Percentiles rank a stretch among this genome's conserved stretches.
Evolutionary conservation across 1,284 basidiomycete genomes (phyloP).

Genomic region (Dichomitus squalens): DNA sequence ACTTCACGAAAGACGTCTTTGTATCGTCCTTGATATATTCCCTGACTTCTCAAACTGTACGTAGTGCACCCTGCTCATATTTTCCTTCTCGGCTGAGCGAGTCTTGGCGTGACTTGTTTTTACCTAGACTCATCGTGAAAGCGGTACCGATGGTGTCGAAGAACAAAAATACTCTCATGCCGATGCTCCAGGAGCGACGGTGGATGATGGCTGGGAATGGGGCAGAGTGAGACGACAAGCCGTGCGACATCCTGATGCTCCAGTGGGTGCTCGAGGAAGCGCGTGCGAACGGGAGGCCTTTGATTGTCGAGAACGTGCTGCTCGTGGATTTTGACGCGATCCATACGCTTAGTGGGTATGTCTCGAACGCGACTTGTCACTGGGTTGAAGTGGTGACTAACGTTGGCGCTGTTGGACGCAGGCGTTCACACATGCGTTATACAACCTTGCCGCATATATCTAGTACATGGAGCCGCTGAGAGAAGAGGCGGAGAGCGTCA

Average conservation of each 20-base stretch:
- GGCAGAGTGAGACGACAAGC: conserved; percentile 40
- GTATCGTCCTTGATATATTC: conserved; percentile 20
- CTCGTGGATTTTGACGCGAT: conserved; percentile 28
- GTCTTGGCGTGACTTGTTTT: not conserved
- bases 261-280: conserved; percentile 30
- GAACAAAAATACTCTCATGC: conserved; percentile 15
- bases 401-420: not conserved
- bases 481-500: conserved; percentile 24
- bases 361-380: not conserved
- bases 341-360: conserved; percentile 26
- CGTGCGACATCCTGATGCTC: conserved; percentile 31
- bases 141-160: conserved; percentile 15
- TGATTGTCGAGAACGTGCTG: conserved; percentile 24
- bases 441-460: conserved; percentile 26
- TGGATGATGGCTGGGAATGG: conserved; percentile 39
- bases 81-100: no score
- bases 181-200: conserved; percentile 41
- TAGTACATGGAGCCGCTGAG: conserved; percentile 26
- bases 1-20: conserved; percentile 25
- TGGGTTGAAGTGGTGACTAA: not conserved
- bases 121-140: conserved; percentile 10
- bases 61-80: no score
- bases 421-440: conserved; percentile 31
- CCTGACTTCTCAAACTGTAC: conserved; percentile 22
- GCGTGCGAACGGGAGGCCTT: conserved; percentile 16